A percentile compares a stretch with the other conserved stretches of the same genome.
phyloP scores from a whole-genome alignment of 2,329 filamentous ascomycete species.

The Aspergillus thermomutatus region DNA sequence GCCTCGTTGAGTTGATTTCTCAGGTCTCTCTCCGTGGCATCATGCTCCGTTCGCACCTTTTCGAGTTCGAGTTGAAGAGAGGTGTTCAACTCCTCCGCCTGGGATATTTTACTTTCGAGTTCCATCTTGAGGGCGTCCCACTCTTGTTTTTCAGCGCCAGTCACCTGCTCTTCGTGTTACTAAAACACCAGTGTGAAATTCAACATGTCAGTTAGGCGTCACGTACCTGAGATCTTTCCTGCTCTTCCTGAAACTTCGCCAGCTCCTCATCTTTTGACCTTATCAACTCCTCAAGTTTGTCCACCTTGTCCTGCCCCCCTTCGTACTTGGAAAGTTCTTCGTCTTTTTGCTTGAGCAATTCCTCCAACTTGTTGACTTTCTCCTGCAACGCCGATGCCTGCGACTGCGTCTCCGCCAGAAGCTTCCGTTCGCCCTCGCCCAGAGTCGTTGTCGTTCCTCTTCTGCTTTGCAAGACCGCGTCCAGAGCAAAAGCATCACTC shows the following conservation, averaged over 20 bases:
- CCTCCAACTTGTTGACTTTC: conserved; percentile 70
- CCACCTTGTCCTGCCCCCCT: conserved; percentile 55
- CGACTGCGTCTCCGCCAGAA: conserved; percentile 74
- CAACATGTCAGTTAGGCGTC: not conserved
- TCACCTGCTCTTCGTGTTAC: conserved; percentile 33
- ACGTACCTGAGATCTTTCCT: conserved; percentile 42
- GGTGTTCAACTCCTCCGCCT: conserved; percentile 75
- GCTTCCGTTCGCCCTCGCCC: conserved; percentile 62
- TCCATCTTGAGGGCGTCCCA: conserved; percentile 62
- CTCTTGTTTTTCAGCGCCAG: conserved; percentile 64
- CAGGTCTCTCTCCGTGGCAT: conserved; percentile 60
- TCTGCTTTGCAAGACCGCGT: conserved; percentile 46
- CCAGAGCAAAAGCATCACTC: conserved; percentile 62
- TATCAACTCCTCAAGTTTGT: conserved; percentile 65
- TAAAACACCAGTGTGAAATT: conserved; percentile 1
- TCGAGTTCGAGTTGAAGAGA: conserved; percentile 77
- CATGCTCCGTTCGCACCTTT: conserved; percentile 65
- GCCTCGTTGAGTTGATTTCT: conserved; percentile 58
- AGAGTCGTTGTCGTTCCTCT: conserved; percentile 49
- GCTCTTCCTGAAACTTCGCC: conserved; percentile 57
- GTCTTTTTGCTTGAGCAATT: conserved; percentile 66
- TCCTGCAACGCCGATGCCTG: conserved; percentile 73
- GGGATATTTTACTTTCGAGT: conserved; percentile 69
- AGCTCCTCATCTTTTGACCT: conserved; percentile 71
- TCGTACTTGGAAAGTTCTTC: conserved; percentile 63